A percentile compares a stretch with the other conserved stretches of the same genome.
Evolutionary conservation across 192 early-diverging fungal species (phyloP).

Genomic region (Entomortierella beljakovae): DNA sequence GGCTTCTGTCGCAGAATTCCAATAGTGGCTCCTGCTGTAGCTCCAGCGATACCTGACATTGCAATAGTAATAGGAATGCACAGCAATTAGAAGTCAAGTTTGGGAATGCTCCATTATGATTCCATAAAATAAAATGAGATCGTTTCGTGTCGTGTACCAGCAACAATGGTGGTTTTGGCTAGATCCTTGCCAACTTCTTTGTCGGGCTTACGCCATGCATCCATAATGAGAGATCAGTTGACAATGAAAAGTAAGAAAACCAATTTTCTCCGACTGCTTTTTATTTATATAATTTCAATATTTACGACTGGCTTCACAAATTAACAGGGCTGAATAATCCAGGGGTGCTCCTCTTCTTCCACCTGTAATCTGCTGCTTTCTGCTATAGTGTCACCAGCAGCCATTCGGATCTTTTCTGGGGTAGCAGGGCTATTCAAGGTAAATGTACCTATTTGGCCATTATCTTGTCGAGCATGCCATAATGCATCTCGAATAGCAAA

Average conservation of each 20-base stretch:
- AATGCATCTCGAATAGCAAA: conserved; percentile 87
- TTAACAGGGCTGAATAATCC: conserved; percentile 6
- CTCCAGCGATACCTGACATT: conserved; percentile 51
- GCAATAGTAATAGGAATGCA: background rate
- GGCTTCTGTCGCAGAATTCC: conserved; percentile 60
- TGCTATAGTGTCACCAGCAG: conserved; percentile 75
- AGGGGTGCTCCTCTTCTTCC: conserved; percentile 54
- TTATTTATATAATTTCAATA: background rate
- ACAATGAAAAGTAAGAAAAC: background rate
- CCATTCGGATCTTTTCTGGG: conserved; percentile 76
- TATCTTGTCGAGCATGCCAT: conserved; percentile 69
- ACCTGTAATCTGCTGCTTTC: conserved; percentile 44
- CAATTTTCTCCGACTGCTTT: background rate
- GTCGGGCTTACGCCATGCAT: conserved; percentile 12
- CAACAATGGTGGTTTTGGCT: conserved; percentile 32
- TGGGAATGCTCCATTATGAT: too few species aligned
- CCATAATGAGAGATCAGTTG: conserved; percentile 3
- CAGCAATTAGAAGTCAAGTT: too few species aligned
- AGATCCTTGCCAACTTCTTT: conserved; percentile 45
- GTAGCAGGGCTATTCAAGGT: conserved; percentile 81
- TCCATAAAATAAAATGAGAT: too few species aligned
- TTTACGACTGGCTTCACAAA: background rate
- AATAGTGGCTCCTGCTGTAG: conserved; percentile 55
- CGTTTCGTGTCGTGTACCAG: conserved; percentile 25
- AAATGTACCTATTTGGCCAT: conserved; percentile 59